A percentile compares a stretch with the other conserved stretches of the same genome.
These are phyloP conservation scores for Ploettnerulaceae sp. DNA, from an alignment of 2,329 filamentous ascomycete genomes.

Conservation along the genomic window DNA sequence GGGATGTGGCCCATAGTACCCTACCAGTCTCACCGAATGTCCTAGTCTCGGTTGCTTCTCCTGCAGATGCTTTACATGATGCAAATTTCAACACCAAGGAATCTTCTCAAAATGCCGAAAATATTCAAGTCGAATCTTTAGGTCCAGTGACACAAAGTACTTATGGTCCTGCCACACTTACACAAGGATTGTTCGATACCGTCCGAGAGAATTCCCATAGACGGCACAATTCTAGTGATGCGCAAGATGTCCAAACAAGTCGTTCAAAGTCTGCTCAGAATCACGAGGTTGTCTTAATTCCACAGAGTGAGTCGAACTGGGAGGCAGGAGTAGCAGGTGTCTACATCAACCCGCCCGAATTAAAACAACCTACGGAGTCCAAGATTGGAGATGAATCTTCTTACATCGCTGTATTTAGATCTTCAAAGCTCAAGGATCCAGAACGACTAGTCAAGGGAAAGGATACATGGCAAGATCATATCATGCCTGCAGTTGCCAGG, in stretches of 20 bases:
- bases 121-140: too few relatives aligned
- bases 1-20: neutral
- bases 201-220: too few relatives aligned
- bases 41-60: neutral
- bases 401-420: constrained; percentile 20
- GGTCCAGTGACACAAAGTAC: too few relatives aligned
- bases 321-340: constrained; percentile 20
- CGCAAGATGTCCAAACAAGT: too few relatives aligned
- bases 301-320: constrained; percentile 18
- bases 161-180: too few relatives aligned
- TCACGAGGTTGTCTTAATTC: neutral
- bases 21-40: neutral
- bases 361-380: neutral
- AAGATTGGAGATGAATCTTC: constrained; percentile 5
- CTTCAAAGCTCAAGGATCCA: constrained; percentile 13
- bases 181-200: too few relatives aligned
- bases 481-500: constrained; percentile 1
- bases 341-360: constrained; percentile 17
- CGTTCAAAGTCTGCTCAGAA: too few relatives aligned
- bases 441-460: constrained; percentile 8
- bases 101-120: too few relatives aligned
- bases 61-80: too few relatives aligned
- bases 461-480: constrained; percentile 14
- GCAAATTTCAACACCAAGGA: too few relatives aligned
- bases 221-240: too few relatives aligned